Percentiles rank a stretch among this genome's conserved stretches.
Conservation (phyloP, 495 filamentous ascomycete genomes). For the Sphaerosporella brunnea region DNA sequence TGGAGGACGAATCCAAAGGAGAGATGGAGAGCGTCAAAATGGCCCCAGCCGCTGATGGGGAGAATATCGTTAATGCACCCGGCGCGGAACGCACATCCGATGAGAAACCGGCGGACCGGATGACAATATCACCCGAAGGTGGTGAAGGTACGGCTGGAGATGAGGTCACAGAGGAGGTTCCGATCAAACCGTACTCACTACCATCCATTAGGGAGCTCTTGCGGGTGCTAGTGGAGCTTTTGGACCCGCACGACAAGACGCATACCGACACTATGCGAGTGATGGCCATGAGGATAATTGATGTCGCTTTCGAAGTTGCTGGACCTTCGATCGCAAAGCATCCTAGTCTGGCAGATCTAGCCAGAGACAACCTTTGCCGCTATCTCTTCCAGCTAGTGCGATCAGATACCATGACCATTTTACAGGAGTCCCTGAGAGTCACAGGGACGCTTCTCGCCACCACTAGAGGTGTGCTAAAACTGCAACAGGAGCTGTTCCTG, state of each 20-base stretch:
- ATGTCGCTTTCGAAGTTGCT: constrained; percentile 91
- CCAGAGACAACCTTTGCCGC: constrained; percentile 83
- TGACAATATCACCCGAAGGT: constrained; percentile 23
- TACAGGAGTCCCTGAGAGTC: constrained; percentile 82
- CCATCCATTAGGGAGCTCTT: constrained; percentile 90
- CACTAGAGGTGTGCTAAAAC: constrained; percentile 76
- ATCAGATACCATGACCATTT: constrained; percentile 83
- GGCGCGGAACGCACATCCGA: constrained; percentile 32
- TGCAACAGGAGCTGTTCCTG: constrained; percentile 92
- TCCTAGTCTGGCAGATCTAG: constrained; percentile 68
- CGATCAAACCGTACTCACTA: constrained; percentile 76
- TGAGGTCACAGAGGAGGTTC: constrained; percentile 30
- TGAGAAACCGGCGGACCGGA: constrained; percentile 11
- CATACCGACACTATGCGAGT: constrained; percentile 90
- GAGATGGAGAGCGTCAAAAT: constrained; percentile 66
- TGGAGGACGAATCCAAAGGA: constrained; percentile 43
- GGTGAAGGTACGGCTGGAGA: constrained; percentile 15
- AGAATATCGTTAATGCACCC: constrained; percentile 28
- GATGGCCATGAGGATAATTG: constrained; percentile 92
- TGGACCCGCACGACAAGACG: constrained; percentile 80
- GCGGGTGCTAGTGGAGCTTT: constrained; percentile 78
- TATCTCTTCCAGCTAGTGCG: constrained; percentile 93
- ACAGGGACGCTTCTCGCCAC: constrained; percentile 80
- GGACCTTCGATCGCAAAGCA: constrained; percentile 91
- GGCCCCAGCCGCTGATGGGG: constrained; percentile 71